Evolutionary conservation across 192 early-diverging fungal species (phyloP), one percentile per base, ranked within the genome.

Genomic region (Entomortierella beljakovae): DNA sequence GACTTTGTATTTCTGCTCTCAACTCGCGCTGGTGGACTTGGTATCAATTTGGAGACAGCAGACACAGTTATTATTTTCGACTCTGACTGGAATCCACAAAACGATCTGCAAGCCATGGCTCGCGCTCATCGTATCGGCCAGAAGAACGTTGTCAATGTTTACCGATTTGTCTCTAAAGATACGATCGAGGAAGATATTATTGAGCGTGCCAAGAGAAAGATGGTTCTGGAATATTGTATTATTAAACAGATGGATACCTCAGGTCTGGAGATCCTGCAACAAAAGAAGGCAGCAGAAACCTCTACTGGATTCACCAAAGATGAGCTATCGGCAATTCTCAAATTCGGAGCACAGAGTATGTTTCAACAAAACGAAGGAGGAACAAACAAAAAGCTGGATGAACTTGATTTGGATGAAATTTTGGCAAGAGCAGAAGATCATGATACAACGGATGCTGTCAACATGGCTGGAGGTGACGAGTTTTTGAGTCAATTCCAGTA

Each of bases 241-340:
- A 99, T 99, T 83, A 98, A 97, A 75, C 94, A 96, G 73, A 99
- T 99, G 97, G 97, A 99, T 79, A 97, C 96, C 11, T 94, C 96
- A 15, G 96, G 96, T 0, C 86, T 90, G 80, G 89, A 89, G 64
- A 84, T 93, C 42, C 71, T 92, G 60, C 86, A 85, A 35, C 71
- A 83, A 58, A 83, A 84, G 38, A 72, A 82, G 26, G 73, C 85
- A 0, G 68, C 81, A n/a, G 76, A 73, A 1, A 82, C 81, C 3
- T 70, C 81, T 15, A 77, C 74, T 13, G 83, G 90, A 31, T 92
- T 97, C 56, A 89, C 90, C 38, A 90, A 89, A 43, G 95, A 97
- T 51, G 98, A 99, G 81, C 87, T 99, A 54, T 88, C 93, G 20
- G 90, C 94, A 1, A 96, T 99, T 58, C 88, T 99, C 57, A 98